Percentiles rank a stretch among this genome's conserved stretches.
Evolutionary conservation across 2,329 filamentous ascomycete genomes (phyloP).

Genomic region (Westerdykella ornata): DNA sequence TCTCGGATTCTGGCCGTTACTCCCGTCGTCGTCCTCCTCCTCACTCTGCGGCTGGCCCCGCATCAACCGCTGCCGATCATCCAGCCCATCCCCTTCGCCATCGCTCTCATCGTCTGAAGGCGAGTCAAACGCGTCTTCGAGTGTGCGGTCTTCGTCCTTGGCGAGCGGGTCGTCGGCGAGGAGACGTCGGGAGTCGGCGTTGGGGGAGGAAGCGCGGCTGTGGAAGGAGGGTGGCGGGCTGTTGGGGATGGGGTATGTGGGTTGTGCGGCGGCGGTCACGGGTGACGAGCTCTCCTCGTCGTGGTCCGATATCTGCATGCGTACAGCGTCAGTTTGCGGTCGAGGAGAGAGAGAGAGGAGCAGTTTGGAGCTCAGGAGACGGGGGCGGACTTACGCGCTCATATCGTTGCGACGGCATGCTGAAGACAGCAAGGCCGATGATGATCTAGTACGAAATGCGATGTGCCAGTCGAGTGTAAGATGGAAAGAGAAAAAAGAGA

Average conservation of each 20-base stretch:
- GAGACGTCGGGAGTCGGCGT: conserved; percentile 44
- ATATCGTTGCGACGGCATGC: conserved; percentile 45
- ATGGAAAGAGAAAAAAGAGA: conserved; percentile 1
- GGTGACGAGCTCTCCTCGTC: conserved; percentile 37
- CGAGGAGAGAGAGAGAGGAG: conserved; percentile 2
- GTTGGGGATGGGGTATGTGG: conserved; percentile 38
- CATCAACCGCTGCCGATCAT: conserved; percentile 83
- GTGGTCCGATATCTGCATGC: conserved; percentile 38
- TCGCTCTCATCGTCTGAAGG: conserved; percentile 60
- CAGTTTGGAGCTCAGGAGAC: conserved; percentile 4
- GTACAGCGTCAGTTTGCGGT: conserved; percentile 1
- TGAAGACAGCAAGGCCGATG: conserved; percentile 13
- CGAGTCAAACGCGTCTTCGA: conserved; percentile 83
- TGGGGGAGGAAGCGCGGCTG: conserved; percentile 68
- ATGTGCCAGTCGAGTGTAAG: conserved; percentile 1
- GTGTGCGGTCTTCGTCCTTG: conserved; percentile 63
- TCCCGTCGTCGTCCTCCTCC: conserved; percentile 8
- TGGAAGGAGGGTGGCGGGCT: conserved; percentile 72
- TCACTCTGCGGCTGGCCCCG: conserved; percentile 49
- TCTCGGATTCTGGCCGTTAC: conserved; percentile 11
- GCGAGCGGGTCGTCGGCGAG: conserved; percentile 48
- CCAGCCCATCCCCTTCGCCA: conserved; percentile 64
- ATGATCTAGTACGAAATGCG: conserved; percentile 1
- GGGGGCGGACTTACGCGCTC: conserved; percentile 38
- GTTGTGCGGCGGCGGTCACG: conserved; percentile 16